phyloP scores from a whole-genome alignment of 129 eudicot genomes.

The Gnaphalium uliginosum region DNA sequence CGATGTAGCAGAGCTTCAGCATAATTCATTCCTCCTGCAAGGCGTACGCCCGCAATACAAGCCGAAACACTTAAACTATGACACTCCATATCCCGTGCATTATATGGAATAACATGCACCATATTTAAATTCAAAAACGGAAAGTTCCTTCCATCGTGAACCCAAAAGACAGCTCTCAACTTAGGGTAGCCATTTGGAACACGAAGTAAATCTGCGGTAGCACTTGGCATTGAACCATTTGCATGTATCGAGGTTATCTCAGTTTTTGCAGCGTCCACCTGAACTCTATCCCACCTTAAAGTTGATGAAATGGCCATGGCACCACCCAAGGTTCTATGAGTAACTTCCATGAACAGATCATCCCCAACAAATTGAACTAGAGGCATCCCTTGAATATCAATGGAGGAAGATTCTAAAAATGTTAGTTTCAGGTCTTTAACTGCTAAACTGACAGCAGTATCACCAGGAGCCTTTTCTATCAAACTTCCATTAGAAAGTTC shows the following conservation, averaged over 20 bases:
- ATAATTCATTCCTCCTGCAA: conserved; percentile 95
- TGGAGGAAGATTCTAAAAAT: conserved; percentile 68
- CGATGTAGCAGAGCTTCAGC: conserved; percentile 84
- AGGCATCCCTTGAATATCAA: conserved; percentile 55
- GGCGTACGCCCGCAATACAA: conserved; percentile 86
- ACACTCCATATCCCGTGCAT: conserved; percentile 75
- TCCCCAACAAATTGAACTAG: conserved; percentile 85
- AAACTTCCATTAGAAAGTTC: conserved; percentile 48
- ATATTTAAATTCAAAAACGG: conserved; percentile 67
- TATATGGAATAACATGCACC: conserved; percentile 81
- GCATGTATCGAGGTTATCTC: conserved; percentile 35
- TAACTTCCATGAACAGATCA: conserved; percentile 62
- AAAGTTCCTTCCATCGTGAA: conserved; percentile 44
- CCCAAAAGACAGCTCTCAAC: conserved; percentile 91
- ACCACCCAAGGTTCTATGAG: conserved; percentile 91
- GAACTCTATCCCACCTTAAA: conserved; percentile 77
- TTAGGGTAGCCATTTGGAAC: conserved; percentile 49
- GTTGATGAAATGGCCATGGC: conserved; percentile 83
- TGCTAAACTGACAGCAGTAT: conserved; percentile 76
- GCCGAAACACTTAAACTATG: conserved; percentile 84
- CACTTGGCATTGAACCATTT: conserved; percentile 19
- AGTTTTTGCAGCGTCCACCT: conserved; percentile 77
- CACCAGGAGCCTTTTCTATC: conserved; percentile 83
- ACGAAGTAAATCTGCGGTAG: conserved; percentile 28
- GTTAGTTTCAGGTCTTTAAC: conserved; percentile 67